Evolutionary conservation across 2,329 filamentous ascomycete species (phyloP).

Genomic region (Zymoseptoria passerinii): DNA sequence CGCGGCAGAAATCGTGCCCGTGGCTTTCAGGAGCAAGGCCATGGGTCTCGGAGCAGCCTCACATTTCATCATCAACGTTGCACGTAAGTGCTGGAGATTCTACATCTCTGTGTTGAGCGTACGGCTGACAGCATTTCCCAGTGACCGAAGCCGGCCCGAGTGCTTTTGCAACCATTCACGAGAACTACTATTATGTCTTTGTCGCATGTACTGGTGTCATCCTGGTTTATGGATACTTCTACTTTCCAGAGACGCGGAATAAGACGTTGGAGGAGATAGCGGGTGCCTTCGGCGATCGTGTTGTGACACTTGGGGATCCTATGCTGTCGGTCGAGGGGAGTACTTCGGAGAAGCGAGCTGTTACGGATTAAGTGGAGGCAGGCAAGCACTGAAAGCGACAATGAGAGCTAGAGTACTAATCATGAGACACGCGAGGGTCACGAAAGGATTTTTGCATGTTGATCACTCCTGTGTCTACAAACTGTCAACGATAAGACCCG

Average conservation of each 20-base stretch:
- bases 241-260: conserved; percentile 38
- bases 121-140: conserved; percentile 1
- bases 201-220: conserved; percentile 47
- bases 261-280: conserved; percentile 26
- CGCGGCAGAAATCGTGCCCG: conserved; percentile 48
- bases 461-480: neutral
- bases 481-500: neutral
- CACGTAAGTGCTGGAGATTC: conserved; percentile 3
- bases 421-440: neutral
- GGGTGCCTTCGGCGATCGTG: conserved; percentile 27
- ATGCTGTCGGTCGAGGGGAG: conserved; percentile 18
- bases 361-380: neutral
- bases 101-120: neutral
- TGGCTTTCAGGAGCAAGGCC: conserved; percentile 46
- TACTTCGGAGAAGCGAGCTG: conserved; percentile 18
- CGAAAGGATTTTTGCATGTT: too few species aligned
- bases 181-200: conserved; percentile 56
- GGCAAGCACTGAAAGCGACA: neutral
- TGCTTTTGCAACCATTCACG: conserved; percentile 49
- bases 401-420: neutral
- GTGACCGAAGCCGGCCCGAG: conserved; percentile 39
- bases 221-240: conserved; percentile 45
- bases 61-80: conserved; percentile 37
- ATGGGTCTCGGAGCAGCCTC: conserved; percentile 48
- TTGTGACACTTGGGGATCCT: conserved; percentile 22